Conservation (phyloP, 2,329 filamentous ascomycete genomes). For the Fusarium agapanthi region DNA sequence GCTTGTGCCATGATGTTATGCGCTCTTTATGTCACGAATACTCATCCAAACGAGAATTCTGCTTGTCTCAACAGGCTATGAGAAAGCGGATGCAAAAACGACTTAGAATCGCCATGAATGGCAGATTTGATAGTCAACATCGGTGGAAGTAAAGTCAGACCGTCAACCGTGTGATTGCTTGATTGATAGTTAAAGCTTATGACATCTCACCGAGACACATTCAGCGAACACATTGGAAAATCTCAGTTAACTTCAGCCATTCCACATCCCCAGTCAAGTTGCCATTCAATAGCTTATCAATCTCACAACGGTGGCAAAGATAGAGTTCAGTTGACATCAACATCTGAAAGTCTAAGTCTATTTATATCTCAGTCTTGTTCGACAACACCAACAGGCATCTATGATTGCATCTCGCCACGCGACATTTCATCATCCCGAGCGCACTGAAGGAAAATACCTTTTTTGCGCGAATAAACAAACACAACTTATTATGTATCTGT, state of each 20-base stretch:
- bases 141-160: fast-evolving
- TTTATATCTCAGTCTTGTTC: neutral
- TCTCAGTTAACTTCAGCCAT: neutral
- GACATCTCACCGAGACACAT: fast-evolving
- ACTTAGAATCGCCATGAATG: fast-evolving
- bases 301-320: neutral
- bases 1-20: neutral
- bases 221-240: fast-evolving
- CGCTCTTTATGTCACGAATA: neutral
- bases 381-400: fast-evolving
- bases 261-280: too few species aligned
- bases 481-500: neutral
- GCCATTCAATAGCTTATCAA: neutral
- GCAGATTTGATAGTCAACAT: fast-evolving
- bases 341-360: neutral
- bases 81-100: fast-evolving
- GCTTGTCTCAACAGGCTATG: fast-evolving
- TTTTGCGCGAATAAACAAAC: neutral
- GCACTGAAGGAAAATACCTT: fast-evolving
- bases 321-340: neutral
- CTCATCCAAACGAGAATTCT: fast-evolving
- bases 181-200: neutral
- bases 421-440: neutral
- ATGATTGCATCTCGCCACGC: neutral
- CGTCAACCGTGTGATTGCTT: fast-evolving